Conservation (phyloP, 306 rosid genomes). For the Sphenostylis stenocarpa region DNA sequence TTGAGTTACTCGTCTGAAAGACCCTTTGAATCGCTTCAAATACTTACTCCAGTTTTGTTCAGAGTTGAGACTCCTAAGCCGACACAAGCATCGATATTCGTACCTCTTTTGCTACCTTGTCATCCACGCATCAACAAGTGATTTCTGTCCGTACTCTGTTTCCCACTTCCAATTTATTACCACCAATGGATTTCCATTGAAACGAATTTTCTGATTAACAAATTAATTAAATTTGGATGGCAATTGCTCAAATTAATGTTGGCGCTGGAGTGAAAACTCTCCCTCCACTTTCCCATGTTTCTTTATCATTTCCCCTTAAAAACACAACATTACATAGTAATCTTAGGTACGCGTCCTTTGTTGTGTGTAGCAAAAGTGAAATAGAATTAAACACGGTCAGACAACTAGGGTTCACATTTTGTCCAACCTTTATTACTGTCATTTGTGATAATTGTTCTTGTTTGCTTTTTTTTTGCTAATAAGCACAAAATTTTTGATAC, state of each 20-base stretch:
- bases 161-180: background rate
- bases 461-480: too few species aligned
- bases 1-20: background rate
- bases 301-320: background rate
- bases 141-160: background rate
- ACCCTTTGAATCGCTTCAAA: background rate
- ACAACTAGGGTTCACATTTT: background rate
- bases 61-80: background rate
- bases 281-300: background rate
- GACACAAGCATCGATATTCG: background rate
- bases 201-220: background rate
- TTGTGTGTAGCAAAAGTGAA: too few species aligned
- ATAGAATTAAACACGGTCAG: too few species aligned
- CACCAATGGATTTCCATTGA: background rate
- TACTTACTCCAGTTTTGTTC: background rate
- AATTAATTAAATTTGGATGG: background rate
- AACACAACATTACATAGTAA: background rate
- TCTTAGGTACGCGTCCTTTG: background rate
- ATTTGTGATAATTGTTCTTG: background rate
- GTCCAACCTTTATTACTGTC: background rate
- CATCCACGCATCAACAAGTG: background rate
- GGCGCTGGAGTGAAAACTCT: slow-evolving; percentile 8
- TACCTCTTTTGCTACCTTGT: background rate
- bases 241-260: background rate
- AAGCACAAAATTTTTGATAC: background rate